phyloP scores from a whole-genome alignment of 495 filamentous ascomycete species.

The Hyaloscypha bicolor region DNA sequence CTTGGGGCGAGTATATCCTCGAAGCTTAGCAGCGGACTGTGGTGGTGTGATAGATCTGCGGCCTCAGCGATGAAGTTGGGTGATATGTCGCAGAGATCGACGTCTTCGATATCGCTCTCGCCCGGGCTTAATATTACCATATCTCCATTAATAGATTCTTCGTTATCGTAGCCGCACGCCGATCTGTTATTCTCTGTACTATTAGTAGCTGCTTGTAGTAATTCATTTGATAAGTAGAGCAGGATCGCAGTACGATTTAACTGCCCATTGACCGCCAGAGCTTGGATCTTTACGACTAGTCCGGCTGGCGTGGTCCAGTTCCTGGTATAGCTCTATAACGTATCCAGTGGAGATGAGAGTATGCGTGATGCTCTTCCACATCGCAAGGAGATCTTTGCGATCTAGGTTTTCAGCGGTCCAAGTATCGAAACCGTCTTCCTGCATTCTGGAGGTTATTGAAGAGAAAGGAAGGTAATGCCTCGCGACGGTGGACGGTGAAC shows the following conservation, averaged over 20 bases:
- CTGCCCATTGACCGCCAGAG: constrained; percentile 4
- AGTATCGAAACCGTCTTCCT: no score
- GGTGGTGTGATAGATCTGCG: constrained; percentile 19
- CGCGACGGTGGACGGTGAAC: no score
- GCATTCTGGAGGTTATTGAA: no score
- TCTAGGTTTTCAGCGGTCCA: no score
- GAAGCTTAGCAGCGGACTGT: constrained; percentile 10
- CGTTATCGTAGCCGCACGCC: constrained; percentile 1
- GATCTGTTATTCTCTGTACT: constrained; percentile 17
- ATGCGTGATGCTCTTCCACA: no score
- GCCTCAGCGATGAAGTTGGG: constrained; percentile 15
- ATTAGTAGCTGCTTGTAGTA: constrained; percentile 19
- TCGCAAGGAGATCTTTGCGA: no score
- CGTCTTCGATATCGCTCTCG: constrained; percentile 18
- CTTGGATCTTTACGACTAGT: no score
- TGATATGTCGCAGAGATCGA: constrained; percentile 19
- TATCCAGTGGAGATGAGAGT: no score
- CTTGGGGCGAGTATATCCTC: no score
- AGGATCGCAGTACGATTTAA: constrained; percentile 20
- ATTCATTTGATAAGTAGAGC: constrained; percentile 15
- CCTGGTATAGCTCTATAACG: no score
- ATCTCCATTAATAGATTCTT: background rate
- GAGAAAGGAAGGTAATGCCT: no score
- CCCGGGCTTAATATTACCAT: constrained; percentile 12
- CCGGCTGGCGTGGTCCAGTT: no score